phyloP scores from a whole-genome alignment of 2,329 filamentous ascomycete genomes.

The Shiraia sp. region DNA sequence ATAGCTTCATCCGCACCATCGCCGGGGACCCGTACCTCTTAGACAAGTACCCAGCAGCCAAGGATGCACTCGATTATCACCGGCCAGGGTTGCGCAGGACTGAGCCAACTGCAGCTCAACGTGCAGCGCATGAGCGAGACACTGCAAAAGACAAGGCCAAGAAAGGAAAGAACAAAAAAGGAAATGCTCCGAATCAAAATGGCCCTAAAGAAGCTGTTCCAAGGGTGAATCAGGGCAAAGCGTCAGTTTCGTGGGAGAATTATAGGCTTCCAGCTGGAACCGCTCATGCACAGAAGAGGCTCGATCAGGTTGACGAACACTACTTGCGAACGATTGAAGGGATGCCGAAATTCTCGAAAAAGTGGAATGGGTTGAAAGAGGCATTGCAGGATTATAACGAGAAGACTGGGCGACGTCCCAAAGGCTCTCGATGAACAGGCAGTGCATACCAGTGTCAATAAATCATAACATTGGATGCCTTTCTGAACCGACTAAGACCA shows the following conservation, averaged over 20 bases:
- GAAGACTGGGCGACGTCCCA: constrained; percentile 18
- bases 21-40: constrained; percentile 24
- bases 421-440: too few species aligned
- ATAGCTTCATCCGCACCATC: constrained; percentile 26
- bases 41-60: constrained; percentile 20
- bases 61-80: constrained; percentile 29
- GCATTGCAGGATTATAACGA: constrained; percentile 23
- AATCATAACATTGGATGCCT: too few species aligned
- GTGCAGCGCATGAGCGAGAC: constrained; percentile 3
- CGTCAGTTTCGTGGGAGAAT: constrained; percentile 5
- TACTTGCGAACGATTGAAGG: constrained; percentile 25
- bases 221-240: neutral
- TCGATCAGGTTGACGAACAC: constrained; percentile 21
- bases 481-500: too few species aligned
- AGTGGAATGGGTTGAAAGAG: constrained; percentile 22
- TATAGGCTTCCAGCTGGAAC: constrained; percentile 15
- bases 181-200: neutral
- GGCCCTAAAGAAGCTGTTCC: neutral
- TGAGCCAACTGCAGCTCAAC: constrained; percentile 1
- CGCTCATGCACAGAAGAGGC: constrained; percentile 11
- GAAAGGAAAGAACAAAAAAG: too few species aligned
- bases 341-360: constrained; percentile 17
- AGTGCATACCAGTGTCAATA: neutral
- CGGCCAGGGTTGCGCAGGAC: constrained; percentile 20
- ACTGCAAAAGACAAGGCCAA: neutral